phyloP scores from a whole-genome alignment of 495 filamentous ascomycete genomes.

The Penicillium dipodomyicola region DNA sequence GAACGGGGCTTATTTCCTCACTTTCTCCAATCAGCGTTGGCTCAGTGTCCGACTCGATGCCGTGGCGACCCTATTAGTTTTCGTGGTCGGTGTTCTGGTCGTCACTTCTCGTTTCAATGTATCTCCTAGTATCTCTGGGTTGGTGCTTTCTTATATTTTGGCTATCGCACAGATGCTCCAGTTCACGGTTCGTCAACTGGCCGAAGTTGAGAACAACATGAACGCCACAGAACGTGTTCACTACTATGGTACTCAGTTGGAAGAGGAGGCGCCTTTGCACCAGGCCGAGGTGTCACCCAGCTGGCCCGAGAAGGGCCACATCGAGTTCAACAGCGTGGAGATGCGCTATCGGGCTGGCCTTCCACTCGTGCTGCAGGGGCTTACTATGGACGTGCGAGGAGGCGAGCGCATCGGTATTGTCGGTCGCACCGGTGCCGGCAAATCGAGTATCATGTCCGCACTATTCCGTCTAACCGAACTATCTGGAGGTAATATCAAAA shows the following conservation, averaged over 20 bases:
- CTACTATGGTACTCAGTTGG: conserved; percentile 84
- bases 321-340: conserved; percentile 77
- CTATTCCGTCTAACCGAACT: conserved; percentile 90
- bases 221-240: conserved; percentile 92
- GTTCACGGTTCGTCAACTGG: conserved; percentile 89
- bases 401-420: conserved; percentile 94
- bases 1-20: conserved; percentile 91
- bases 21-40: conserved; percentile 93
- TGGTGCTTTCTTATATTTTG: conserved; percentile 90
- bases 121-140: conserved; percentile 74
- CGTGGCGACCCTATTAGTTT: conserved; percentile 78
- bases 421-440: conserved; percentile 90
- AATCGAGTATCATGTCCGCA: conserved; percentile 90
- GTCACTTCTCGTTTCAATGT: conserved; percentile 92
- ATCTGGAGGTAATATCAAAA: conserved; percentile 76
- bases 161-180: conserved; percentile 95
- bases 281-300: conserved; percentile 59
- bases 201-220: conserved; percentile 97
- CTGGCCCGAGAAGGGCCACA: conserved; percentile 86
- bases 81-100: conserved; percentile 84
- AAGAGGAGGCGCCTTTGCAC: conserved; percentile 82
- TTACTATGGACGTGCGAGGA: conserved; percentile 72
- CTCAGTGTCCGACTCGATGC: conserved; percentile 78
- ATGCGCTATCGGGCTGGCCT: conserved; percentile 87
- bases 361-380: conserved; percentile 77